These are phyloP conservation scores for Sordariomycetes sp. DNA, from an alignment of 2,329 filamentous ascomycete species.

Conservation along the genomic window DNA sequence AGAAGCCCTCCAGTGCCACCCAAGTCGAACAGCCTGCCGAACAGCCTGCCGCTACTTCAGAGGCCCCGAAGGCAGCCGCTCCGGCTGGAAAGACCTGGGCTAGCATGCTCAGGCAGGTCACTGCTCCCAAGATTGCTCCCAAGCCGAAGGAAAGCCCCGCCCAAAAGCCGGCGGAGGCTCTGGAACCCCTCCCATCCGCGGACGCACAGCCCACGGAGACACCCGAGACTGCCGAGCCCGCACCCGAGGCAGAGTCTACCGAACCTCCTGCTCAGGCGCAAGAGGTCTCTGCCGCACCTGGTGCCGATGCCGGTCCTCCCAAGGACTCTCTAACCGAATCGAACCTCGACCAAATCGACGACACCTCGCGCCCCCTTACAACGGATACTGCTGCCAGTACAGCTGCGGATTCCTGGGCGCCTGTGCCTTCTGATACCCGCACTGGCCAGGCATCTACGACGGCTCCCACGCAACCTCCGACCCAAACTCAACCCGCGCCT, in stretches of 20 bases:
- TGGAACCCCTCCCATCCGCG: neutral
- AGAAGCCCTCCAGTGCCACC: conserved; percentile 19
- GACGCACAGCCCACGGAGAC: conserved; percentile 13
- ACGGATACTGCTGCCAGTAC: conserved; percentile 74
- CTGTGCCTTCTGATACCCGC: conserved; percentile 47
- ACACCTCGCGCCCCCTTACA: conserved; percentile 64
- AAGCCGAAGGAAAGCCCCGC: conserved; percentile 39
- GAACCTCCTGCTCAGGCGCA: neutral
- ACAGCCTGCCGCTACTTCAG: conserved; percentile 20
- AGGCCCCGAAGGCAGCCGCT: conserved; percentile 26
- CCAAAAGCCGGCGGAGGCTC: conserved; percentile 29
- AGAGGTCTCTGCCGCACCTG: conserved; percentile 28
- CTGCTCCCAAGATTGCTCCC: conserved; percentile 45
- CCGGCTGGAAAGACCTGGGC: conserved; percentile 56
- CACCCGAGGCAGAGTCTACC: conserved; percentile 19
- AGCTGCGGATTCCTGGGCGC: conserved; percentile 74
- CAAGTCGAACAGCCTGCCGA: conserved; percentile 21
- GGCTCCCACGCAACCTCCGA: conserved; percentile 51
- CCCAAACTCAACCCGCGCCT: conserved; percentile 42
- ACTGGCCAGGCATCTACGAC: conserved; percentile 49
- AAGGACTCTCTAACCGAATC: conserved; percentile 80
- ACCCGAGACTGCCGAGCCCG: conserved; percentile 9
- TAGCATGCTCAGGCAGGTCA: conserved; percentile 58
- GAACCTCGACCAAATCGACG: conserved; percentile 84
- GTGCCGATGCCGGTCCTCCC: conserved; percentile 52